Evolutionary conservation across 2,329 filamentous ascomycete species (phyloP), one percentile per base, ranked within the genome.

Genomic region (Neurospora sp.): DNA sequence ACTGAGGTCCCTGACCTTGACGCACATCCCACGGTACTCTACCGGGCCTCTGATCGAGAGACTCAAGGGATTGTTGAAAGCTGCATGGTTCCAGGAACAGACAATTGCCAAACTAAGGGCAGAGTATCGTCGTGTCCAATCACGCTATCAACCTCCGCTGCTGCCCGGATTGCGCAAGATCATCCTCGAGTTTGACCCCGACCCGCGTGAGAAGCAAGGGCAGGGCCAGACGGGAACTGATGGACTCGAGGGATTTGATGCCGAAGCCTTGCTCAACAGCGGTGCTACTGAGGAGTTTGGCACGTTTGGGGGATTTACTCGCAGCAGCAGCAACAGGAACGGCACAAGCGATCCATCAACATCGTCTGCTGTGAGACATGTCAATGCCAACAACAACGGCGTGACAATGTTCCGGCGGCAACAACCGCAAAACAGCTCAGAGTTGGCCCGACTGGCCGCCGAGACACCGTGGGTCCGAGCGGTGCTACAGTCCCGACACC

Each of bases 131-230:
- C 52, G 52, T 4, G 62, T 70, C 6, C 69, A 68, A 66, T 75
- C 73, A 46, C 77, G 78, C 3, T 81, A 82, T 4, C 79, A 79
- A 0, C 82, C 85, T 2, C 74, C 79, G 1, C 74, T 84, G 3
- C 77, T 89, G 6, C 74, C 76, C 3, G 88, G 87, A 11, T 78
- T 90, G n/a, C 81, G 83, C 69, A 82, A 83, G 70, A 75, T 90
- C 17, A 78, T 82, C 2, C 78, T 90, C 6, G 87, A 89, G 74
- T 84, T 89, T 71, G 82, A 84, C 36, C 77, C 80, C 0, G 83
- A 84, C 66, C 78, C 79, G 1, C 76, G 77, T 11, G 79, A 81
- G 2, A 80, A 82, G 33, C 74, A 62, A 62, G 52, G 52, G 52
- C 4, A n/a, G 52, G 28, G 11, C 19, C 46, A 28, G 11, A 28